phyloP scores from a whole-genome alignment of 805 yeast genomes.

The Priceomyces fermenticarens region DNA sequence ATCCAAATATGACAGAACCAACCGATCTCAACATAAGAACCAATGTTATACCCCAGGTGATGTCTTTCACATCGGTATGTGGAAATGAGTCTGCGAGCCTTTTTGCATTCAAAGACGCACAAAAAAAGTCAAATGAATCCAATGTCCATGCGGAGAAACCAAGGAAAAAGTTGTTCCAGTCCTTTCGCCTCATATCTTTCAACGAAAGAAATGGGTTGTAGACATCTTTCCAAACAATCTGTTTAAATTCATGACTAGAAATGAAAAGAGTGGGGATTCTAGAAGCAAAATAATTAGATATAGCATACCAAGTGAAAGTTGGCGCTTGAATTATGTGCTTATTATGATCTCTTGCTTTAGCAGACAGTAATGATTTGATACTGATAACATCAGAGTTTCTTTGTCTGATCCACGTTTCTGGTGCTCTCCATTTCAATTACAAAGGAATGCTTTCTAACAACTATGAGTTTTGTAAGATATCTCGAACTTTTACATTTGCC shows the following conservation, averaged over 20 bases:
- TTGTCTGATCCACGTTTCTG: no score
- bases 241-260: constrained; percentile 40
- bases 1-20: constrained; percentile 63
- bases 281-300: constrained; percentile 36
- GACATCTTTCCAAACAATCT: constrained; percentile 34
- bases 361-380: background rate
- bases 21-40: constrained; percentile 9
- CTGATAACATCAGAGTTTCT: no score
- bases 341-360: constrained; percentile 1
- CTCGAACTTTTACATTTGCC: no score
- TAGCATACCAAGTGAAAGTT: constrained; percentile 17
- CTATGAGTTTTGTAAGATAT: no score
- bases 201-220: constrained; percentile 66
- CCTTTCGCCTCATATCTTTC: constrained; percentile 43
- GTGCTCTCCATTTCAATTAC: no score
- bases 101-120: constrained; percentile 50
- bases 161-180: constrained; percentile 54
- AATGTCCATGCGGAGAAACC: constrained; percentile 63
- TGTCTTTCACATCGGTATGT: constrained; percentile 43
- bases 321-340: constrained; percentile 9
- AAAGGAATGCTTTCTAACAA: no score
- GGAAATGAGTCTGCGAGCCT: constrained; percentile 43
- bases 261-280: constrained; percentile 49
- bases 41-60: constrained; percentile 59
- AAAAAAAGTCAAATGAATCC: constrained; percentile 65